Evolutionary conservation across 345 rosid species (phyloP), one percentile per base, ranked within the genome.

Genomic region (Salix arbutifolia): DNA sequence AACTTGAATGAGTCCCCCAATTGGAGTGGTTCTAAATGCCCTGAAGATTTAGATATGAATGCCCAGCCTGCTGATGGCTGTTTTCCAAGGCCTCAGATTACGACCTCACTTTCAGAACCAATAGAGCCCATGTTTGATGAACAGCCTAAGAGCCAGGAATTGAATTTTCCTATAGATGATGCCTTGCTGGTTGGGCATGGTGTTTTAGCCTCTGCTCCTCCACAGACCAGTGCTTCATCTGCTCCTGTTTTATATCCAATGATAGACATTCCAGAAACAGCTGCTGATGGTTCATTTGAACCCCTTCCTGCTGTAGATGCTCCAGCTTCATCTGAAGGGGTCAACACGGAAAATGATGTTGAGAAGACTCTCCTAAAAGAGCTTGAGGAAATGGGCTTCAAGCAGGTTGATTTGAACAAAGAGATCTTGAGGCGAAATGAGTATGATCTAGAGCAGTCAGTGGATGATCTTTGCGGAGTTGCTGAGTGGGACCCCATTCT

Each of bases 381-480:
- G 77, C 95, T 94, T 0, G 94, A 89, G 78, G 91, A 88, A 67
- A 96, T 96, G 99, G 99, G 99, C 62, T 93, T 96, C 88, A 92
- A 87, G 88, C 92, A 91, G 87, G 83, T 90, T 19, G 92, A 90
- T 83, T 61, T 92, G 87, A 92, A 96, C 90, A 93, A 90, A 88
- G 95, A 92, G 86, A 78, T 92, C 28, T 74, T 94, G 85, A 87
- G 95, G 90, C 80, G 72, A 80, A 92, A 92, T 11, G 87, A 88
- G 60, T 96, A 90, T 77, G 74, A 94, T 85, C 73, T 92, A 87
- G 95, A 89, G 86, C 86, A 89, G 77, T 88, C 94, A 8, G 85
- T 92, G 74, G 96, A 92, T 72, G 93, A 86, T 28, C 94, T 96
- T 23, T 91, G 98, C 73, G 93, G 87, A 40, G 92, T 87, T 70